Conservation (phyloP, 2,329 filamentous ascomycete species). For the Aspergillus aculeatinus region DNA sequence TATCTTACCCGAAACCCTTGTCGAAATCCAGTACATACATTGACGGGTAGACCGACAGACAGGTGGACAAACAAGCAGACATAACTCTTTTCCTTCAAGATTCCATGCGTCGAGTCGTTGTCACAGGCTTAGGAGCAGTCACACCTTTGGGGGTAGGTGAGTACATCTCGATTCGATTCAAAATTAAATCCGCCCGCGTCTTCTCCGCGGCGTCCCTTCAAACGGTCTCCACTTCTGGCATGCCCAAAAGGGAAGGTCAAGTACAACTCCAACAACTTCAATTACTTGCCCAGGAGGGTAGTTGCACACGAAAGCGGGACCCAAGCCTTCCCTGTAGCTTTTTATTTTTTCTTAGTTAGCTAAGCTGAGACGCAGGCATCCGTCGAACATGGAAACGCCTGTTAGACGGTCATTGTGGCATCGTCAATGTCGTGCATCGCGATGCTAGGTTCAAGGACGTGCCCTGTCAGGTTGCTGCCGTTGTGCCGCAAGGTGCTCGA, state of each 20-base stretch:
- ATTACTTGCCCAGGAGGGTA: constrained; percentile 21
- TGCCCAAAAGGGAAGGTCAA: constrained; percentile 35
- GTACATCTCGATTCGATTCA: constrained; percentile 16
- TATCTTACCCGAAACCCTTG: too few relatives aligned
- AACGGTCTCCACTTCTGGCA: constrained; percentile 27
- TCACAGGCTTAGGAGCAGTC: constrained; percentile 78
- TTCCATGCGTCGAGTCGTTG: constrained; percentile 66
- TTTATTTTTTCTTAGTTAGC: constrained; percentile 2
- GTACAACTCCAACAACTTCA: constrained; percentile 21
- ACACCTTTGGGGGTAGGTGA: constrained; percentile 77
- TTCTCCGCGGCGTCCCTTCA: constrained; percentile 3
- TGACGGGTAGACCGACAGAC: background rate
- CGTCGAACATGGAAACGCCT: constrained; percentile 78
- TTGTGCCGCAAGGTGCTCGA: constrained; percentile 65
- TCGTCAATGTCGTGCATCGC: constrained; percentile 68
- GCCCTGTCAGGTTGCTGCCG: constrained; percentile 79
- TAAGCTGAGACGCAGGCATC: constrained; percentile 53
- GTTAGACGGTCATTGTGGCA: constrained; percentile 74
- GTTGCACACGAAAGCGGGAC: constrained; percentile 12
- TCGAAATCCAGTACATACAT: background rate
- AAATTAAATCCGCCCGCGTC: background rate
- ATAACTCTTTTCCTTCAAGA: constrained; percentile 12
- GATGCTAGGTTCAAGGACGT: constrained; percentile 67
- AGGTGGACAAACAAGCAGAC: background rate
- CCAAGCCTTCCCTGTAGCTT: background rate